phyloP scores from a whole-genome alignment of 2,329 filamentous ascomycete genomes.

The Talaromyces pinophilus region DNA sequence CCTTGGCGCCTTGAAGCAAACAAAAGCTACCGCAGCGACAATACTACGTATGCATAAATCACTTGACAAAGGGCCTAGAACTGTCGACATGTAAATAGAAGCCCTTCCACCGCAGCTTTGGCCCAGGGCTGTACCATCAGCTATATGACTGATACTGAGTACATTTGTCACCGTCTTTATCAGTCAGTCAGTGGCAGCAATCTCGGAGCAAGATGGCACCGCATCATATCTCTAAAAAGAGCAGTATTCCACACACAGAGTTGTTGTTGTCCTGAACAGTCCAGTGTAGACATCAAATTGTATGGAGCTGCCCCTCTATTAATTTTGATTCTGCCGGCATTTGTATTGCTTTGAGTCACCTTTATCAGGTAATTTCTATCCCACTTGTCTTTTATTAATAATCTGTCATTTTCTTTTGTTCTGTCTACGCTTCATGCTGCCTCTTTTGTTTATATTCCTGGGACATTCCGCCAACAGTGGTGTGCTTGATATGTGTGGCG shows the following conservation, averaged over 20 bases:
- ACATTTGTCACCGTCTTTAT: background rate
- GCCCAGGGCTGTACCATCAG: background rate
- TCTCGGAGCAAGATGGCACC: background rate
- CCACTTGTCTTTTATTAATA: background rate
- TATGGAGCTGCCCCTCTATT: slow-evolving; percentile 5
- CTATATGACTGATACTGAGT: background rate
- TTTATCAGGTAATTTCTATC: slow-evolving; percentile 1
- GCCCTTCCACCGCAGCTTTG: background rate
- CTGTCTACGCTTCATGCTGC: background rate
- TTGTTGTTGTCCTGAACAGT: background rate
- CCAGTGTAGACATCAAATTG: background rate
- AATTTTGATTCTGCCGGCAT: slow-evolving; percentile 12
- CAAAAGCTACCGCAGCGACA: background rate
- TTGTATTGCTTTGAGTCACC: slow-evolving; percentile 8
- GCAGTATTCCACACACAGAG: background rate
- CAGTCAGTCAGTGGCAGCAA: background rate
- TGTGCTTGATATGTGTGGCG: background rate
- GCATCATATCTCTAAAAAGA: background rate
- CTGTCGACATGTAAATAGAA: background rate
- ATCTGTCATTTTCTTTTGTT: background rate
- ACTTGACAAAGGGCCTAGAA: slow-evolving; percentile 7
- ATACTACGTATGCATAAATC: background rate
- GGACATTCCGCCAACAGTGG: background rate
- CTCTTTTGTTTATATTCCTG: background rate
- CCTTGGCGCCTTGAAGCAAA: slow-evolving; percentile 5